Evolutionary conservation across 148 eudicot genomes (phyloP).

Genomic region (Limonium bicolor): DNA sequence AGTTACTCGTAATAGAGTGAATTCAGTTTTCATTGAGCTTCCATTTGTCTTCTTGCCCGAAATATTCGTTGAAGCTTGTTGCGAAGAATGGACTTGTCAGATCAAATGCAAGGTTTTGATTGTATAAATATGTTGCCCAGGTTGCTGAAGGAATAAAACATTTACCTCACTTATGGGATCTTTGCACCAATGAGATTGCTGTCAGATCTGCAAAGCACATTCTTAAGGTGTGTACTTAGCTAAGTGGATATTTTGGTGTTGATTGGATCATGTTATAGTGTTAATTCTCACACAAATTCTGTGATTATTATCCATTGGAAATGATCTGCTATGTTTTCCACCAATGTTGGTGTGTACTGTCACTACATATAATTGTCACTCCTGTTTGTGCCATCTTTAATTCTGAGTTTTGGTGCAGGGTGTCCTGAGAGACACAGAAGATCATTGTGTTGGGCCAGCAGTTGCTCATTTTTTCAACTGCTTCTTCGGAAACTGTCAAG

Average conservation of each 20-base stretch:
- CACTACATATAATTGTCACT: no score
- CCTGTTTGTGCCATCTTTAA: not conserved
- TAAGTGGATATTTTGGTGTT: no score
- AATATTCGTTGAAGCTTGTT: not conserved
- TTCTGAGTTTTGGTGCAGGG: constrained; percentile 34
- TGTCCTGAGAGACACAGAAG: constrained; percentile 68
- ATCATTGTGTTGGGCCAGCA: constrained; percentile 73
- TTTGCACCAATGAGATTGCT: constrained; percentile 73
- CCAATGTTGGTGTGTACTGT: no score
- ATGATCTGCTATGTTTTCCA: no score
- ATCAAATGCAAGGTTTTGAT: no score
- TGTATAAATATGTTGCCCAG: constrained; percentile 21
- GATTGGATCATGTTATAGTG: no score
- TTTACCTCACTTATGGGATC: constrained; percentile 91
- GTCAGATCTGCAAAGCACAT: constrained; percentile 90
- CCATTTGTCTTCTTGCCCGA: not conserved
- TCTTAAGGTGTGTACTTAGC: constrained; percentile 90
- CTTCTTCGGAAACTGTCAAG: constrained; percentile 62
- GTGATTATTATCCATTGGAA: no score
- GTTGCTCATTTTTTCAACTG: constrained; percentile 76
- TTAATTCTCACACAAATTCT: no score
- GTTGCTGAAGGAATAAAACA: constrained; percentile 87
- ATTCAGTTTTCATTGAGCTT: constrained; percentile 4
- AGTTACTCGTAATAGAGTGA: constrained; percentile 1
- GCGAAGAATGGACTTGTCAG: no score